Evolutionary conservation across 2,329 filamentous ascomycete species (phyloP).

Genomic region (Verticillium dahliae): DNA sequence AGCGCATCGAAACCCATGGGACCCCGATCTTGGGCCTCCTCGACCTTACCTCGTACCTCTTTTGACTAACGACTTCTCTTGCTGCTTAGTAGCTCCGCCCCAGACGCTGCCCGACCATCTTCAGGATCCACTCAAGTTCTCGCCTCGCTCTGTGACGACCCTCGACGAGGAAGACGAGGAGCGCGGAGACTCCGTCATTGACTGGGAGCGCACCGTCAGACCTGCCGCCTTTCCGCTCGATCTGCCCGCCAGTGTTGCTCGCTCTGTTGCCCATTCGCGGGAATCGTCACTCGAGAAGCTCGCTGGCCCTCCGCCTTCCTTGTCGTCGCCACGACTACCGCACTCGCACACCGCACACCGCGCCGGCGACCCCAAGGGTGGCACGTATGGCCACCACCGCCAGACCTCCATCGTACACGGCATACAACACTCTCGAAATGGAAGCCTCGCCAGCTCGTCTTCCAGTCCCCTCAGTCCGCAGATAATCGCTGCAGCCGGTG

Average conservation of each 20-base stretch:
- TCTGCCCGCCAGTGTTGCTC: slow-evolving; percentile 20
- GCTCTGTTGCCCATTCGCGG: slow-evolving; percentile 45
- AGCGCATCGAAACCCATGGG: not conserved
- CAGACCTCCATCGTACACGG: slow-evolving; percentile 98
- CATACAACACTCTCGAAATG: slow-evolving; percentile 85
- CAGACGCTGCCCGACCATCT: slow-evolving; percentile 52
- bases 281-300: slow-evolving; percentile 53
- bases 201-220: slow-evolving; percentile 46
- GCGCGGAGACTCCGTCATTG: slow-evolving; percentile 27
- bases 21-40: not conserved
- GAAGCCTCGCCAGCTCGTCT: slow-evolving; percentile 73
- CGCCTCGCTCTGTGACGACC: slow-evolving; percentile 41
- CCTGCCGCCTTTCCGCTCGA: slow-evolving; percentile 32
- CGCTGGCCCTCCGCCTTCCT: slow-evolving; percentile 21
- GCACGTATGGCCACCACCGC: slow-evolving; percentile 76
- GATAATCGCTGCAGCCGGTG: slow-evolving; percentile 66
- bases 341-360: slow-evolving; percentile 26
- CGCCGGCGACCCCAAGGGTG: slow-evolving; percentile 47
- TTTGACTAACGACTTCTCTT: slow-evolving; percentile 11
- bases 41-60: not conserved
- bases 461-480: slow-evolving; percentile 84
- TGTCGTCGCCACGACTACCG: slow-evolving; percentile 32
- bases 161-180: slow-evolving; percentile 46
- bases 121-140: slow-evolving; percentile 45
- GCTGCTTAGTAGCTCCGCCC: slow-evolving; percentile 43